A percentile compares a stretch with the other conserved stretches of the same genome.
These are phyloP conservation scores for Fagus sylvatica DNA, from an alignment of 306 rosid genomes.

Conservation along the genomic window DNA sequence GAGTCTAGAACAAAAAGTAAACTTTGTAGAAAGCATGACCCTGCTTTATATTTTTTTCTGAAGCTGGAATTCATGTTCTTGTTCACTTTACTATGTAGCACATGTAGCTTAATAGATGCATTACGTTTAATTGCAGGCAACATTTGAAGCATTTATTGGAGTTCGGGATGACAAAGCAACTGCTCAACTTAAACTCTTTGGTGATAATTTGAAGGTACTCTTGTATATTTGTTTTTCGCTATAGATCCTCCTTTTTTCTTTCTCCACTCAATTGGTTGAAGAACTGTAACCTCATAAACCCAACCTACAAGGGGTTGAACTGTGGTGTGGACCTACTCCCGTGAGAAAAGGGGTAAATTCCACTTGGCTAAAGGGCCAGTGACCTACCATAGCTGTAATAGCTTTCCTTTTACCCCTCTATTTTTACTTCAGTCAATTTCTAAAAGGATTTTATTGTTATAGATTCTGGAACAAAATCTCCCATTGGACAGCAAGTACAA, in stretches of 20 bases:
- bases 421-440: conserved; percentile 5
- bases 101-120: conserved; percentile 16
- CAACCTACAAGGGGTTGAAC: not conserved
- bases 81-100: not conserved
- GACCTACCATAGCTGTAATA: conserved; percentile 2
- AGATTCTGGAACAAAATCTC: conserved; percentile 93
- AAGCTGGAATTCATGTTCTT: not conserved
- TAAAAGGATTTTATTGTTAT: conserved; percentile 26
- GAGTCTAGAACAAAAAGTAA: not conserved
- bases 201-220: conserved; percentile 83
- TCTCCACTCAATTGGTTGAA: not conserved
- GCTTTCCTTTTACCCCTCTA: not conserved
- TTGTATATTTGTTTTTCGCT: conserved; percentile 12
- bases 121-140: conserved; percentile 60
- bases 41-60: not conserved
- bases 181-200: conserved; percentile 83
- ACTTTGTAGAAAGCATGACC: not conserved
- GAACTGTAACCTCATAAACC: not conserved
- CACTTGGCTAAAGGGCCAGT: not conserved
- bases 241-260: not conserved
- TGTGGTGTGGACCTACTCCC: not conserved
- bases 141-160: conserved; percentile 91
- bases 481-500: conserved; percentile 85
- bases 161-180: conserved; percentile 88
- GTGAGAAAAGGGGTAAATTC: not conserved